Conservation (phyloP, 1,284 basidiomycete species). For the Cutaneotrichosporon arboriforme region DNA sequence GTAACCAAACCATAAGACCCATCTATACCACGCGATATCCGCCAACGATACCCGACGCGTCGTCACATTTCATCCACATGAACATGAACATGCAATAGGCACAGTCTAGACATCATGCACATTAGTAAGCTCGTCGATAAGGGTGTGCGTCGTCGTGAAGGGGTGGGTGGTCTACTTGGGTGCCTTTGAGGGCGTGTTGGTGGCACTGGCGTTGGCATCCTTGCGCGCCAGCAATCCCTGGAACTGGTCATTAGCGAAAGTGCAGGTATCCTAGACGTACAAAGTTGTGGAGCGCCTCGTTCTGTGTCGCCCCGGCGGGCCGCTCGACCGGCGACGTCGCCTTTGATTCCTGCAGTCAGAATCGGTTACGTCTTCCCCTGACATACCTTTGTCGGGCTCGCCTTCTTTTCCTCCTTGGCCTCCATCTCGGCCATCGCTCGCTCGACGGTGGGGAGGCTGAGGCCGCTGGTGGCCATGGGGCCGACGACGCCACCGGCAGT, state of each 20-base stretch:
- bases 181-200: conserved; percentile 13
- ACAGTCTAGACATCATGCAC: background rate
- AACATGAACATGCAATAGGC: background rate
- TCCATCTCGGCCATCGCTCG: conserved; percentile 81
- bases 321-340: conserved; percentile 12
- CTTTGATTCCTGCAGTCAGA: conserved; percentile 24
- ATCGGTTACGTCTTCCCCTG: background rate
- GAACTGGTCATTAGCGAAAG: conserved; percentile 25
- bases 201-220: conserved; percentile 4
- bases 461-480: conserved; percentile 74
- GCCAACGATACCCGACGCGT: background rate
- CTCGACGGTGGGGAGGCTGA: conserved; percentile 77
- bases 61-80: conserved; percentile 1
- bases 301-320: conserved; percentile 24
- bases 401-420: conserved; percentile 45
- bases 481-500: conserved; percentile 61
- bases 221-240: conserved; percentile 39
- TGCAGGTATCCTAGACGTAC: conserved; percentile 24
- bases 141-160: background rate
- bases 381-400: conserved; percentile 34
- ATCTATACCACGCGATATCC: background rate
- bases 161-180: conserved; percentile 8
- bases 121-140: background rate
- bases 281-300: conserved; percentile 48
- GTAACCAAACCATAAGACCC: conserved; percentile 13